phyloP scores from a whole-genome alignment of 2,329 filamentous ascomycete species.

The Phialocephala subalpina region DNA sequence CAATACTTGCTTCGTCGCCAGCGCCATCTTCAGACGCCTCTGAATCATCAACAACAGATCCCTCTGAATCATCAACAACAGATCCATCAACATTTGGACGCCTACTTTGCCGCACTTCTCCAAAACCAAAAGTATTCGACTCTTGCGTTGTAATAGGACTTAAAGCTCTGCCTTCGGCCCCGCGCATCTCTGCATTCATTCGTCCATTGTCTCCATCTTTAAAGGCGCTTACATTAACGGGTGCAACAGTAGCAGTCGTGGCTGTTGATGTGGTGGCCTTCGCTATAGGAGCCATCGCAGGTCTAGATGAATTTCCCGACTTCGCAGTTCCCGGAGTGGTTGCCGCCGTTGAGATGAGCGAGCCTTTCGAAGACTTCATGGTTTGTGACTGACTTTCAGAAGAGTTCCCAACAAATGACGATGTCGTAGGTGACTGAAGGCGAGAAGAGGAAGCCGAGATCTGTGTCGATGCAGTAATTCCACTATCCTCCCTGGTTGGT shows the following conservation, averaged over 20 bases:
- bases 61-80: constrained; percentile 33
- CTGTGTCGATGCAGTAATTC: constrained; percentile 47
- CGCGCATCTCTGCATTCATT: constrained; percentile 31
- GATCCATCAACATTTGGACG: constrained; percentile 22
- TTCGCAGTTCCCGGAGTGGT: constrained; percentile 35
- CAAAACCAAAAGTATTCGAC: constrained; percentile 29
- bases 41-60: constrained; percentile 32
- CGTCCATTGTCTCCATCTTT: constrained; percentile 57
- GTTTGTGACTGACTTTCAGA: constrained; percentile 43
- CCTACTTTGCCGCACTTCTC: constrained; percentile 29
- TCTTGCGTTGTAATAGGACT: constrained; percentile 24
- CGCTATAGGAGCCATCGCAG: constrained; percentile 41
- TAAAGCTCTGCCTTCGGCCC: constrained; percentile 34
- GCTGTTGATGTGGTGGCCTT: constrained; percentile 43
- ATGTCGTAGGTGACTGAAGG: constrained; percentile 42
- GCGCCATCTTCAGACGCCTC: constrained; percentile 33
- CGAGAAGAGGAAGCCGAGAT: constrained; percentile 41
- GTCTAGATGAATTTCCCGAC: constrained; percentile 41
- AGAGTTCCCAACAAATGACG: constrained; percentile 38
- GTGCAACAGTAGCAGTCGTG: constrained; percentile 52
- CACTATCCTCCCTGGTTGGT: constrained; percentile 49
- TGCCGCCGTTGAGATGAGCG: constrained; percentile 37
- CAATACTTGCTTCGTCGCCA: constrained; percentile 17
- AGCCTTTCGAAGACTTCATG: constrained; percentile 43
- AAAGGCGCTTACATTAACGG: constrained; percentile 58